These are phyloP conservation scores for Pascua sp. DNA, from an alignment of 1,284 basidiomycete species.

Conservation along the genomic window DNA sequence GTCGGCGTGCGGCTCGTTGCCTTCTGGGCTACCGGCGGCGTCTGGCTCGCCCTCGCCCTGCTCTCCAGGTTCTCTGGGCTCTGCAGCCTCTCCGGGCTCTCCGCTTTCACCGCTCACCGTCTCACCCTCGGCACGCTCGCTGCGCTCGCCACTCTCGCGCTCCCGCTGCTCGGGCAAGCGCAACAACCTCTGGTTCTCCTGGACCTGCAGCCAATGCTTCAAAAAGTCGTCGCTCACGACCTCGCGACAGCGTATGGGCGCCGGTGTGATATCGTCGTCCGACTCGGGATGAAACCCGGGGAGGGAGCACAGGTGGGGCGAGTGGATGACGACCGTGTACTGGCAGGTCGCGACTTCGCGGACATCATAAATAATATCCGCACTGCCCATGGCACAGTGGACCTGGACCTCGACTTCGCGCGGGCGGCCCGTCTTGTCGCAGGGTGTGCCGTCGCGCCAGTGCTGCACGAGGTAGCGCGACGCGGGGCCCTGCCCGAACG, in stretches of 20 bases:
- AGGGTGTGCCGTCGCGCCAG: conserved; percentile 84
- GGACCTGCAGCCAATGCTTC: conserved; percentile 18
- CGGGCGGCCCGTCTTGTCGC: conserved; percentile 79
- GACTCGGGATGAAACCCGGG: conserved; percentile 76
- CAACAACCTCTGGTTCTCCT: neutral
- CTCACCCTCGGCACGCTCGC: neutral
- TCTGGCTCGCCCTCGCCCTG: no score
- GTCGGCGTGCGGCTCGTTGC: no score
- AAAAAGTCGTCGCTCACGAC: conserved; percentile 39
- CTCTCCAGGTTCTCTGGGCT: no score
- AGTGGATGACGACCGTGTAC: conserved; percentile 87
- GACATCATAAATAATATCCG: conserved; percentile 72
- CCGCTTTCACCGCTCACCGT: no score
- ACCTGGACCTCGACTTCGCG: conserved; percentile 94
- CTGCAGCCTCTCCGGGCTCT: no score
- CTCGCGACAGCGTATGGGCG: conserved; percentile 42
- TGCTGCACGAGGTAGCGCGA: conserved; percentile 80
- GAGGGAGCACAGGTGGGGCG: conserved; percentile 82
- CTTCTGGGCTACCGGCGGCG: no score
- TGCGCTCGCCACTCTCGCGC: neutral
- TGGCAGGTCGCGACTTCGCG: conserved; percentile 85
- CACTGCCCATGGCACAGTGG: conserved; percentile 88
- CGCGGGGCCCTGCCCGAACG: conserved; percentile 27
- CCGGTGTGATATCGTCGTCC: conserved; percentile 31
- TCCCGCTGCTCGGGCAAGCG: neutral